These are phyloP conservation scores for Cairneyella variabilis DNA, from an alignment of 495 filamentous ascomycete genomes.

Conservation along the genomic window DNA sequence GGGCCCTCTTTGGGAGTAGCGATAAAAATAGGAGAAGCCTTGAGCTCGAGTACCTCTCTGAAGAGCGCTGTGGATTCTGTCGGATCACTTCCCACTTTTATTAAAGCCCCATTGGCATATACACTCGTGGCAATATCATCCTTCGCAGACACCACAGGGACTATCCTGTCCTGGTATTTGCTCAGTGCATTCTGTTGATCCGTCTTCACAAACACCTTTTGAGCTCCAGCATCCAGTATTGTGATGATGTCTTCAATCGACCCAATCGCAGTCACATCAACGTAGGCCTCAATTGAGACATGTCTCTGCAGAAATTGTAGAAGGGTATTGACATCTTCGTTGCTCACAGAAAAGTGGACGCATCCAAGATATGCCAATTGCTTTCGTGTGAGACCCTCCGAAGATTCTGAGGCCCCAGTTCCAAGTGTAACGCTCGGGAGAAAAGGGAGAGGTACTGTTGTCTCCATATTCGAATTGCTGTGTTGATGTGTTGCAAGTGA, in stretches of 20 bases:
- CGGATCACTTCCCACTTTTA: constrained; percentile 15
- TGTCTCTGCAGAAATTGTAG: constrained; percentile 65
- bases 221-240: constrained; percentile 82
- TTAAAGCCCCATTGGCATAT: constrained; percentile 20
- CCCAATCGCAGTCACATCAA: constrained; percentile 70
- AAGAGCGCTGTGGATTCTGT: constrained; percentile 34
- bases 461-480: constrained; percentile 41
- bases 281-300: constrained; percentile 62
- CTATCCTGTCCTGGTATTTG: constrained; percentile 53
- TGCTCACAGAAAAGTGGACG: constrained; percentile 64
- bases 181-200: constrained; percentile 58
- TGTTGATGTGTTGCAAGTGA: background rate
- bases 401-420: constrained; percentile 41
- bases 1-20: constrained; percentile 24
- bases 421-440: constrained; percentile 55
- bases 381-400: constrained; percentile 56
- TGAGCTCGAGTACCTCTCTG: constrained; percentile 39
- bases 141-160: constrained; percentile 41
- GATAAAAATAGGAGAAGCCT: constrained; percentile 42
- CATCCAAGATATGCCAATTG: constrained; percentile 76
- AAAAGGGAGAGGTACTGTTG: constrained; percentile 51
- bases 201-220: constrained; percentile 75
- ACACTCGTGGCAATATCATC: constrained; percentile 26
- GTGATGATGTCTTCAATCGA: constrained; percentile 68
- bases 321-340: constrained; percentile 52